phyloP scores from a whole-genome alignment of 2,329 filamentous ascomycete genomes.

The Cercospora zeina region DNA sequence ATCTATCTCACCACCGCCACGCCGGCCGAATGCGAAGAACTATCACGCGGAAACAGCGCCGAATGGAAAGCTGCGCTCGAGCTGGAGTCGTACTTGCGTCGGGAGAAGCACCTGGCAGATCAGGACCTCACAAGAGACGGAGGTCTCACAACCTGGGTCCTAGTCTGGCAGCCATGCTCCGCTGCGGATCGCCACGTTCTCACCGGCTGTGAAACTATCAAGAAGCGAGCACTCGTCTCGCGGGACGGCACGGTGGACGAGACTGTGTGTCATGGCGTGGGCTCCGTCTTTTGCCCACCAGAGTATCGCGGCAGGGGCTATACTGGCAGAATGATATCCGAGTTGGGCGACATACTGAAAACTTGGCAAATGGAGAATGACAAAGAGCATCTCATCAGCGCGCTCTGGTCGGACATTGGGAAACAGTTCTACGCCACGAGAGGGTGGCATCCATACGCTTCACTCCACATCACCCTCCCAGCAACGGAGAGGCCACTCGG shows the following conservation, averaged over 20 bases:
- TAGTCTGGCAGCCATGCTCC: conserved; percentile 51
- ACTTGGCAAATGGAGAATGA: conserved; percentile 53
- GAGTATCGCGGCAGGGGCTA: conserved; percentile 71
- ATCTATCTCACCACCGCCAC: conserved; percentile 58
- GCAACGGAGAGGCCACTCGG: conserved; percentile 37
- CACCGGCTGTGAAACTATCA: conserved; percentile 60
- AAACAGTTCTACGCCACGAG: conserved; percentile 74
- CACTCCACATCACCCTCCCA: conserved; percentile 68
- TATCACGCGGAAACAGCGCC: conserved; percentile 55
- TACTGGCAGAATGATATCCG: conserved; percentile 70
- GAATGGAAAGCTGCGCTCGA: conserved; percentile 61
- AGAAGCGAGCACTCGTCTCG: conserved; percentile 51
- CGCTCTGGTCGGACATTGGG: conserved; percentile 85
- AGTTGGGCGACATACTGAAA: conserved; percentile 60
- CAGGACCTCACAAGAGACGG: conserved; percentile 57
- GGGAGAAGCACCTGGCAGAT: conserved; percentile 55
- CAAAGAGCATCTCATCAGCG: conserved; percentile 62
- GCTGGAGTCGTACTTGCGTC: conserved; percentile 57
- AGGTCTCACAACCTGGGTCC: conserved; percentile 60
- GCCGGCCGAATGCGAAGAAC: conserved; percentile 54
- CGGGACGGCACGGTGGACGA: conserved; percentile 53
- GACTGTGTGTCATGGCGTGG: conserved; percentile 69
- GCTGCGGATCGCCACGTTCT: conserved; percentile 47
- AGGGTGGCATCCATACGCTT: conserved; percentile 76
- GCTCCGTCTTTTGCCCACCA: conserved; percentile 72